These are phyloP conservation scores for Tricholoma sp. DNA, from an alignment of 768 basidiomycete genomes.

Conservation along the genomic window DNA sequence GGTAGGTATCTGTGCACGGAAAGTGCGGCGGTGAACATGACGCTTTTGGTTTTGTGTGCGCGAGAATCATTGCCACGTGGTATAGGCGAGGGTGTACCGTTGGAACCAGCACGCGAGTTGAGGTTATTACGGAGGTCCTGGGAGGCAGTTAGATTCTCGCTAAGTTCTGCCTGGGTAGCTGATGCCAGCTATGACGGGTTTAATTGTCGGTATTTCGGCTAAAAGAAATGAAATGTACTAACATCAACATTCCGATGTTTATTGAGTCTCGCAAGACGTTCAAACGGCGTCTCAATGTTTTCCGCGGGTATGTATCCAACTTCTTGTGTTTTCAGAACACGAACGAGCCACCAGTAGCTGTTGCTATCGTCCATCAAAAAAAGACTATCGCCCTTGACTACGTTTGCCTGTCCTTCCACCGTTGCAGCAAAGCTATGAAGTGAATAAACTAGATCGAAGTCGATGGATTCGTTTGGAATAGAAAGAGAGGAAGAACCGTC, in stretches of 20 bases:
- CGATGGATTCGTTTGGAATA: conserved; percentile 88
- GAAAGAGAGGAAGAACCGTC: conserved; percentile 79
- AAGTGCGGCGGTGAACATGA: conserved; percentile 69
- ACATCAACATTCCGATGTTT: conserved; percentile 98
- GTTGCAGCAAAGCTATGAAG: conserved; percentile 96
- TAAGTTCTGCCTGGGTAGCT: conserved; percentile 67
- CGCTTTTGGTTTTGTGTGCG: conserved; percentile 37
- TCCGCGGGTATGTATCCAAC: conserved; percentile 99
- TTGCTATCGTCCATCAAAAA: conserved; percentile 98
- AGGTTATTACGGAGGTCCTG: conserved; percentile 52
- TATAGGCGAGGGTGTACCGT: conserved; percentile 47
- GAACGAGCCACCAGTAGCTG: conserved; percentile 99
- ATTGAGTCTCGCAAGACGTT: conserved; percentile 90
- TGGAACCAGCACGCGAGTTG: conserved; percentile 42
- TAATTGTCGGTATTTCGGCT: conserved; percentile 5
- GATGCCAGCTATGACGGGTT: conserved; percentile 53
- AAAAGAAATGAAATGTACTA: conserved; percentile 25
- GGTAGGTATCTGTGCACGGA: conserved; percentile 74
- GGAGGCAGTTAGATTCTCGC: conserved; percentile 44
- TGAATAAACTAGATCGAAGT: conserved; percentile 91
- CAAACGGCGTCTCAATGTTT: conserved; percentile 98
- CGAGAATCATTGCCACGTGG: conserved; percentile 28
- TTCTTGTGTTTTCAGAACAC: conserved; percentile 97
- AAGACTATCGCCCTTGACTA: conserved; percentile 96
- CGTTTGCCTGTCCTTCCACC: conserved; percentile 97